A percentile compares a stretch with the other conserved stretches of the same genome.
Conservation (phyloP, 768 basidiomycete genomes). For the Stropharia rugosoannulata region DNA sequence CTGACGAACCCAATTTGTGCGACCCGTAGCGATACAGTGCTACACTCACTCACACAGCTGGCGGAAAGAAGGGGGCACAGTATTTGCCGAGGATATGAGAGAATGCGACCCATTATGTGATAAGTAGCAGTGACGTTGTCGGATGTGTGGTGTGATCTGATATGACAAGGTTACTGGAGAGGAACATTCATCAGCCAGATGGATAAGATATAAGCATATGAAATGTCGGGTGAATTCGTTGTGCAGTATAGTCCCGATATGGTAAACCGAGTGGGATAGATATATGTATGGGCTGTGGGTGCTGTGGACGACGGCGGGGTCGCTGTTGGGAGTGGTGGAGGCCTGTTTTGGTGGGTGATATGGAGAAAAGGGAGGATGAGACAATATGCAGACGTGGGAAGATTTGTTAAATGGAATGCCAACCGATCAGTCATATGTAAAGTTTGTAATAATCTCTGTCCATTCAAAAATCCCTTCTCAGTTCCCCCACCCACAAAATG, state of each 20-base stretch:
- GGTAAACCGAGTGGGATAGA: not conserved
- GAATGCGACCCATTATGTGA: not conserved
- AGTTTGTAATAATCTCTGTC: conserved; percentile 22
- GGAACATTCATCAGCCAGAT: not conserved
- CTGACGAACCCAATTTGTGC: not conserved
- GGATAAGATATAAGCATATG: not conserved
- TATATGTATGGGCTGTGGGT: not conserved
- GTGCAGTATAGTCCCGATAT: not conserved
- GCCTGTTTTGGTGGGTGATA: not conserved
- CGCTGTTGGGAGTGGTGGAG: not conserved
- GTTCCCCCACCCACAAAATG: conserved; percentile 20
- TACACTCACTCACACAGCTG: not conserved
- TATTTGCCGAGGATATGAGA: conserved; percentile 1
- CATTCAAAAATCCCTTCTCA: conserved; percentile 25
- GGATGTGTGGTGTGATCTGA: conserved; percentile 1
- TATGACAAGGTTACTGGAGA: conserved; percentile 1
- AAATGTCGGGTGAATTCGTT: not conserved
- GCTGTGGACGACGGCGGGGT: not conserved
- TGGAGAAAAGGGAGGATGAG: conserved; percentile 4
- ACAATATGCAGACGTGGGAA: conserved; percentile 29
- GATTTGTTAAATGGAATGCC: conserved; percentile 23
- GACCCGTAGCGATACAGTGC: too few relatives aligned
- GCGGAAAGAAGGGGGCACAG: conserved; percentile 7
- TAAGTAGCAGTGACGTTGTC: not conserved
- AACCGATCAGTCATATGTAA: conserved; percentile 28